Conservation (phyloP, 2,329 filamentous ascomycete genomes). For the Colletotrichum horii region DNA sequence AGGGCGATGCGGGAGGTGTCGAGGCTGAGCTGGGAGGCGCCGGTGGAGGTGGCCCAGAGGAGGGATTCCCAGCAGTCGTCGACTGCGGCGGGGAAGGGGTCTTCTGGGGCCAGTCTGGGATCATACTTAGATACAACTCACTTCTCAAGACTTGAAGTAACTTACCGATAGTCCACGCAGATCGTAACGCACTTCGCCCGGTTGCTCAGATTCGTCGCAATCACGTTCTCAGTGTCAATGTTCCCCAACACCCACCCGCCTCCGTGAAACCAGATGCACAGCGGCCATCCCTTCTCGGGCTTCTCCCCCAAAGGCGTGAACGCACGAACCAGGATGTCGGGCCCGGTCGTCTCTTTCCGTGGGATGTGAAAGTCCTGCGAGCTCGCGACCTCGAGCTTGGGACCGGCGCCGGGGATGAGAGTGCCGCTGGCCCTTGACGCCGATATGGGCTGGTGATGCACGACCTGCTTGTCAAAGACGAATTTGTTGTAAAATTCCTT, state of each 20-base stretch:
- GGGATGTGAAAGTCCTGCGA: slow-evolving; percentile 47
- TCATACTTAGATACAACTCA: background rate
- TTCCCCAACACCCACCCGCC: slow-evolving; percentile 65
- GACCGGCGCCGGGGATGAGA: slow-evolving; percentile 57
- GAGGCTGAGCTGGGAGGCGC: slow-evolving; percentile 36
- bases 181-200: slow-evolving; percentile 57
- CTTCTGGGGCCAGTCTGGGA: slow-evolving; percentile 58
- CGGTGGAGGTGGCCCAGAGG: slow-evolving; percentile 45
- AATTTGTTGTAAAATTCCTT: slow-evolving; percentile 57
- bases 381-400: slow-evolving; percentile 51
- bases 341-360: slow-evolving; percentile 50
- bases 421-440: slow-evolving; percentile 55
- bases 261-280: slow-evolving; percentile 62
- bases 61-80: slow-evolving; percentile 62
- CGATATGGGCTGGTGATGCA: slow-evolving; percentile 58
- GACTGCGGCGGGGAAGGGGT: slow-evolving; percentile 61
- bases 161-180: slow-evolving; percentile 59
- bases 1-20: slow-evolving; percentile 50
- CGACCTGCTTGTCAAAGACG: slow-evolving; percentile 55
- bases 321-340: slow-evolving; percentile 50
- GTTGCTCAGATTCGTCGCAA: slow-evolving; percentile 59
- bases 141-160: background rate
- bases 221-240: slow-evolving; percentile 62
- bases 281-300: slow-evolving; percentile 56
- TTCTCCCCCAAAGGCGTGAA: slow-evolving; percentile 53